Evolutionary conservation across 176 grass and related monocot genomes (phyloP), one percentile per base, ranked within the genome.

Genomic region (Microstegium vimineum): DNA sequence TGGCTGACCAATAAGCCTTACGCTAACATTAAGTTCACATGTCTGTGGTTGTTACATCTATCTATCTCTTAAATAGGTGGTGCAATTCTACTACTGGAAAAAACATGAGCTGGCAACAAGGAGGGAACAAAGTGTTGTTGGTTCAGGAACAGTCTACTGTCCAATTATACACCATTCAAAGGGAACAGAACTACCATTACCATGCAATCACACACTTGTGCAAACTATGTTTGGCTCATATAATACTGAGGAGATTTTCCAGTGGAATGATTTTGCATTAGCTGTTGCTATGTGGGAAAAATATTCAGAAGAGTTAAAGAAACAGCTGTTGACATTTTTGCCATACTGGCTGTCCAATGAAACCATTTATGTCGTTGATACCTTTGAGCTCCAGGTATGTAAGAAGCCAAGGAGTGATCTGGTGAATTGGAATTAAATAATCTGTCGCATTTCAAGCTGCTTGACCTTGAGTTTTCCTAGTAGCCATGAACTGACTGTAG

Each of bases 1-100:
- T n/a, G n/a, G n/a, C n/a, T n/a, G n/a, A n/a, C n/a, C n/a, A n/a
- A n/a, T n/a, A n/a, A n/a, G n/a, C n/a, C n/a, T n/a, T n/a, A n/a
- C n/a, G n/a, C n/a, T n/a, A n/a, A n/a, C n/a, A n/a, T n/a, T n/a
- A n/a, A 33, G 15, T 38, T 62, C 23, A 41, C 47, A 77, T 70
- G 30, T 65, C 5, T 42, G 13, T 57, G 75, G 10, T 73, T 38
- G 30, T 78, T 78, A n/a, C 25, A 23, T 79, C 38, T 49, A 20
- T 59, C 26, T 51, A 2, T 87, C 17, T 82, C 18, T 80, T 41
- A 51, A 73, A 76, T 75, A 98, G 95, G 90, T 86, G 52, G 57
- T 93, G 35, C 90, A 95, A 82, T 98, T 95, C 56, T 98, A 89
- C 86, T 81, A 80, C 85, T 98, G 95, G 95, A 95, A 91, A 88